phyloP scores from a whole-genome alignment of 306 rosid species.

The Ormosia emarginata region DNA sequence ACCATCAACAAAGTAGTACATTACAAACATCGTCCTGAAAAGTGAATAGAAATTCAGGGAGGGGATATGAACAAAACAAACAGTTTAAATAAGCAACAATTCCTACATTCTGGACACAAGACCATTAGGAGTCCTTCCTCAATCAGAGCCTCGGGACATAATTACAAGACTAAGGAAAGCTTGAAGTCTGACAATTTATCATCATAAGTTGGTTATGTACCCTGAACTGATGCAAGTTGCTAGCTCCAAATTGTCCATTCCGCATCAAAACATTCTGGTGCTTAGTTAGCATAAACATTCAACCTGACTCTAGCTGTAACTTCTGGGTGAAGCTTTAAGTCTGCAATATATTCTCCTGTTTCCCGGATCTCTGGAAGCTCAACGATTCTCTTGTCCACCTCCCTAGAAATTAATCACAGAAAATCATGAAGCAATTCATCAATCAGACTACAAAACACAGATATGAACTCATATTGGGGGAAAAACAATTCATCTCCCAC shows the following conservation, averaged over 20 bases:
- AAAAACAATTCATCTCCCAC: not conserved
- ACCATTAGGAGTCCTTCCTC: constrained; percentile 5
- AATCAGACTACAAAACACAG: not conserved
- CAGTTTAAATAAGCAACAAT: not conserved
- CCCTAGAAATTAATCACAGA: constrained; percentile 48
- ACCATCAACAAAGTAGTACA: constrained; percentile 23
- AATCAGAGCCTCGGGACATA: not conserved
- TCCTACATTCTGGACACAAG: not conserved
- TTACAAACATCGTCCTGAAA: constrained; percentile 10
- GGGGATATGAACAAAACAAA: not conserved
- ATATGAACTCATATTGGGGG: not conserved
- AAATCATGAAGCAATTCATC: not conserved
- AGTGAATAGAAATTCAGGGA: constrained; percentile 17
- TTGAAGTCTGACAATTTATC: constrained; percentile 6
- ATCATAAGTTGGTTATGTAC: constrained; percentile 12
- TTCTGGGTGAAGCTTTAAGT: constrained; percentile 95
- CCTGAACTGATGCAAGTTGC: constrained; percentile 14
- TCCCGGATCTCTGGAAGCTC: constrained; percentile 85
- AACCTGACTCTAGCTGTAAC: constrained; percentile 78
- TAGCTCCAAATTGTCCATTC: constrained; percentile 20
- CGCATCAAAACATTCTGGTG: constrained; percentile 8
- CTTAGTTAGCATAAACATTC: constrained; percentile 73
- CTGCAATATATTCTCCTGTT: constrained; percentile 85
- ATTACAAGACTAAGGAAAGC: not conserved
- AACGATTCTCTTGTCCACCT: constrained; percentile 85